Base-by-base conservation (phyloP, 1,284 basidiomycete genomes). In the Malassezia obtusa region DNA sequence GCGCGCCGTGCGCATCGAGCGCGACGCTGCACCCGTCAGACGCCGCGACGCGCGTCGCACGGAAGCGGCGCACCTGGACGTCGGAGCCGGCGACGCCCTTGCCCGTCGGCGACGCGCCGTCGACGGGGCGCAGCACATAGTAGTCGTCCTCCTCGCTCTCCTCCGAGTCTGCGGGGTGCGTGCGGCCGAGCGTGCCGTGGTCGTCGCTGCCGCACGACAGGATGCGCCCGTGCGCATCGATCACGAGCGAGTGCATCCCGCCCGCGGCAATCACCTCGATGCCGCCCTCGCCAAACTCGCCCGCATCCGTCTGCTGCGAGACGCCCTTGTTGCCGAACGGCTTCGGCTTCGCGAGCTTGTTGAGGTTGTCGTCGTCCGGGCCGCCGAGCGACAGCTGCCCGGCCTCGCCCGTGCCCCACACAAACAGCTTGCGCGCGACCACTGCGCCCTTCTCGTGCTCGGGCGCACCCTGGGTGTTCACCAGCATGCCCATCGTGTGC, bases 171-270 rank as follows among this genome's bases (percentile, higher is more conserved):
- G 84, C 80, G 47, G 69, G 57, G 40, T 65, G 60, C 46, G 64
- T 62, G 15, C 61, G 58, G n/a, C 91, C 90, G 24, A 95, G 80
- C 35, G 87, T 86, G 48, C 87, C 89, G 65, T 89, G 85, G 72
- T 95, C 90, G 73, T 95, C 94, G 60, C 88, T 84, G 41, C 89
- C 89, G 76, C 85, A 90, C 9, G 86, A 84, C 33, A 67, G 49
- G 26, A 73, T 60, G 38, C 61, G 57, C 19, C 70, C 70, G 14
- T 61, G 39, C 12, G 53, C 54, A 50, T 73, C 70, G 45, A 73
- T 63, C 32, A 67, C 52, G 32, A 73, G 55, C 15, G 70, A 63
- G 50, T 73, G 70, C 70, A 73, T 71, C 21, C 70, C 70, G 15
- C 70, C 70, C 15, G 65, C 70, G 9, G 63, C 64, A 30, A 70